Percentiles rank a stretch among this genome's conserved stretches.
These are phyloP conservation scores for Leptomonas pyrrhocoris DNA, from an alignment of 208 protist genomes.

Conservation along the genomic window DNA sequence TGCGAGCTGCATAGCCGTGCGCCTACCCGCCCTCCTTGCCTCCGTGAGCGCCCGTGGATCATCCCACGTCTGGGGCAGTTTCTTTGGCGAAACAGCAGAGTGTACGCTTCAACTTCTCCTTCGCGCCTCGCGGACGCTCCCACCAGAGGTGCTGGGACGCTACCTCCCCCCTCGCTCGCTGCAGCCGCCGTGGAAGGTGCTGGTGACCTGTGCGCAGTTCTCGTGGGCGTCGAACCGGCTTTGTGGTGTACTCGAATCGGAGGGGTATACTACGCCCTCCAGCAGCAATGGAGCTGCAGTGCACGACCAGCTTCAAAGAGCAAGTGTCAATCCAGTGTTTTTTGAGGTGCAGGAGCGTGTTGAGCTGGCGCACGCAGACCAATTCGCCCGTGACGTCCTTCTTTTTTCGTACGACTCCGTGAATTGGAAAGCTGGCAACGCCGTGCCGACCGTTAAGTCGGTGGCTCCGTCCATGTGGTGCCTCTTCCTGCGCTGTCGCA, in stretches of 20 bases:
- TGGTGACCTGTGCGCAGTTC: conserved; percentile 14
- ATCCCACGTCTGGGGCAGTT: background rate
- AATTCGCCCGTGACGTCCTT: conserved; percentile 26
- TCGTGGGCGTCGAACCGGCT: conserved; percentile 2
- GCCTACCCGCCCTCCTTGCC: background rate
- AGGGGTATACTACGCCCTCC: no score
- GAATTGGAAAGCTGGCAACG: conserved; percentile 26
- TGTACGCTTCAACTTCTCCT: background rate
- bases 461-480: conserved; percentile 23
- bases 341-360: conserved; percentile 2
- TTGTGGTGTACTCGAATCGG: background rate
- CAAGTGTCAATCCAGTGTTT: background rate
- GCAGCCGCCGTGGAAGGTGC: conserved; percentile 11
- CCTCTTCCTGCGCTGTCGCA: conserved; percentile 29
- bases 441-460: conserved; percentile 17
- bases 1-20: background rate
- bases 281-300: no score
- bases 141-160: background rate
- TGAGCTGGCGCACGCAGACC: conserved; percentile 15
- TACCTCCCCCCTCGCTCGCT: conserved; percentile 7
- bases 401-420: conserved; percentile 21
- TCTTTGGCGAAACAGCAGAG: background rate
- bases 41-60: no score
- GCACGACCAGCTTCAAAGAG: no score
- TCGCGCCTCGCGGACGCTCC: background rate